phyloP scores from a whole-genome alignment of 2,329 filamentous ascomycete species.

The Parascedosporium putredinis region DNA sequence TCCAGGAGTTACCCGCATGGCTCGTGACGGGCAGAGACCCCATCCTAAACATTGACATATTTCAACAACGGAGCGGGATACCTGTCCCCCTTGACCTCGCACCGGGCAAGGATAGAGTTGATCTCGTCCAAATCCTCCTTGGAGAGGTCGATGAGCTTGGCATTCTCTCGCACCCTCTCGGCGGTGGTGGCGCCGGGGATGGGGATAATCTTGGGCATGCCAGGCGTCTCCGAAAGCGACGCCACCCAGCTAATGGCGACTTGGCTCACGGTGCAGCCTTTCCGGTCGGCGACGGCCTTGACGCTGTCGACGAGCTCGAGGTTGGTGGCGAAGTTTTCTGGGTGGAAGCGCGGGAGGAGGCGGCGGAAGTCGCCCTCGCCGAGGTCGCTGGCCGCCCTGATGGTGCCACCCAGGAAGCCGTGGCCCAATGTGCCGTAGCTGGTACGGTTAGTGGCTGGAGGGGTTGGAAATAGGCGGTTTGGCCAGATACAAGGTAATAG shows the following conservation, averaged over 20 bases:
- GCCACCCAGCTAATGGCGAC: constrained; percentile 57
- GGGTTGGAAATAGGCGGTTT: constrained; percentile 7
- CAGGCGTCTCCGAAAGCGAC: constrained; percentile 36
- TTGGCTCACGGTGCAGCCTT: constrained; percentile 51
- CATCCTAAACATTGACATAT: background rate
- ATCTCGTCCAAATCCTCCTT: constrained; percentile 40
- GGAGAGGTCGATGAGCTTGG: constrained; percentile 35
- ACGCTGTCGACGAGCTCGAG: constrained; percentile 49
- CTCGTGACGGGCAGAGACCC: too few species aligned
- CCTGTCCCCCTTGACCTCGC: constrained; percentile 35
- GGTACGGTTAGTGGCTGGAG: constrained; percentile 6
- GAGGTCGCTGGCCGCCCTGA: constrained; percentile 44
- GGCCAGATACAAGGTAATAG: background rate
- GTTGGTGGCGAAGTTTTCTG: constrained; percentile 54
- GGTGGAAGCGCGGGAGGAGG: constrained; percentile 48
- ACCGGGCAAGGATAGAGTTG: constrained; percentile 35
- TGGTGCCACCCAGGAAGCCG: constrained; percentile 41
- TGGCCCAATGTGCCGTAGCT: background rate
- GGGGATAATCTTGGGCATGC: constrained; percentile 49
- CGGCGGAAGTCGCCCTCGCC: constrained; percentile 37
- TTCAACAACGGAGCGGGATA: constrained; percentile 27
- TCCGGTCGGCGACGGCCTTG: constrained; percentile 45
- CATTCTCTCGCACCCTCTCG: constrained; percentile 51
- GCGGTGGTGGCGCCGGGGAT: constrained; percentile 54
- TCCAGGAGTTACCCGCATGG: too few species aligned